These are phyloP conservation scores for Roridomyces roridus DNA, from an alignment of 768 basidiomycete genomes.

Conservation along the genomic window DNA sequence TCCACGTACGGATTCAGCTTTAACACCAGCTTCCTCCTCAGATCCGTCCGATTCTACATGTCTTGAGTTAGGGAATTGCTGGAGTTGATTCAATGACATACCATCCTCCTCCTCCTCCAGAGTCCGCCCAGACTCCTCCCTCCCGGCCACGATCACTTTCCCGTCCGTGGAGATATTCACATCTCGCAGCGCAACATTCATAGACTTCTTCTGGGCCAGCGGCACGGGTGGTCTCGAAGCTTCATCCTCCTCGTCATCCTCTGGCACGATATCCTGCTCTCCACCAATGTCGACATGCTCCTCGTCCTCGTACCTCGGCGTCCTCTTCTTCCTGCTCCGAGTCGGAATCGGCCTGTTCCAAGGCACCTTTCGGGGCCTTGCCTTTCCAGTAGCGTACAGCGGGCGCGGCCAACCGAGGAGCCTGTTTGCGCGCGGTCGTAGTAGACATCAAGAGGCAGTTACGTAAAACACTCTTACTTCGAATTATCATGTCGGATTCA, in stretches of 20 bases:
- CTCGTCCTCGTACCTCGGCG: conserved; percentile 44
- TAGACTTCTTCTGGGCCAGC: conserved; percentile 50
- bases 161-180: conserved; percentile 84
- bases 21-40: conserved; percentile 54
- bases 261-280: conserved; percentile 56
- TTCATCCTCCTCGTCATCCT: conserved; percentile 51
- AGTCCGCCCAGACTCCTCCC: conserved; percentile 81
- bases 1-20: conserved; percentile 31
- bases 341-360: conserved; percentile 64
- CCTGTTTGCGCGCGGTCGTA: conserved; percentile 62
- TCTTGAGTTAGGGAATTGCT: conserved; percentile 11
- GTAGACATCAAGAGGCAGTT: conserved; percentile 19
- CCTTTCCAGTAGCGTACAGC: conserved; percentile 91
- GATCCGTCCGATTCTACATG: conserved; percentile 39
- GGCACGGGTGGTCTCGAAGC: conserved; percentile 43
- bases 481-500: too few relatives aligned
- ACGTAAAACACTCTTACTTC: too few relatives aligned
- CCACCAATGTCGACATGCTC: conserved; percentile 68
- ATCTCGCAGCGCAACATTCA: conserved; percentile 80
- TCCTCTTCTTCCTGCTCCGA: conserved; percentile 64
- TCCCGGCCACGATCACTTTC: conserved; percentile 79
- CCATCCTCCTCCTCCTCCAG: conserved; percentile 57
- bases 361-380: conserved; percentile 80
- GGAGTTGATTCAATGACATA: conserved; percentile 29
- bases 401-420: conserved; percentile 78